Evolutionary conservation across 2,329 filamentous ascomycete species (phyloP).

Genomic region (Zasmidium cellare): DNA sequence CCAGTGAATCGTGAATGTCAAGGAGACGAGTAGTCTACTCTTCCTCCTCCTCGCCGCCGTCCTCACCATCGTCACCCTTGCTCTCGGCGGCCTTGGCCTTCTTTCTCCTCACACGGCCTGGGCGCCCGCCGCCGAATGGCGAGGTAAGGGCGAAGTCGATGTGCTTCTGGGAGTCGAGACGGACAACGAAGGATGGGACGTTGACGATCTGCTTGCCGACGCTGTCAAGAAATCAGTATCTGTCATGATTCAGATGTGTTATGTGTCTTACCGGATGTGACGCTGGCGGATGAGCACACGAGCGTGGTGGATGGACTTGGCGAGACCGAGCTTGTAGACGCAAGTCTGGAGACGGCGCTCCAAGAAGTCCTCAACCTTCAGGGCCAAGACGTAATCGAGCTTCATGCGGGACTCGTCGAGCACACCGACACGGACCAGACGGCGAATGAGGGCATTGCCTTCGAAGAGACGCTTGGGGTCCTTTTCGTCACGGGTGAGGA

Average conservation of each 20-base stretch:
- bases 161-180: slow-evolving; percentile 99
- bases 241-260: neutral
- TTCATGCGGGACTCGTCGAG: slow-evolving; percentile 99
- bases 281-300: slow-evolving; percentile 99
- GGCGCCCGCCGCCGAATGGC: slow-evolving; percentile 94
- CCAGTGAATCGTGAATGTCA: slow-evolving; percentile 22
- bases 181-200: slow-evolving; percentile 98
- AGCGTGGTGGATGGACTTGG: slow-evolving; percentile 99
- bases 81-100: slow-evolving; percentile 96
- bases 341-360: slow-evolving; percentile 99
- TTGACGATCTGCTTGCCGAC: slow-evolving; percentile 99
- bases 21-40: slow-evolving; percentile 30
- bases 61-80: slow-evolving; percentile 75
- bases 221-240: slow-evolving; percentile 45
- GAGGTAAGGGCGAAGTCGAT: slow-evolving; percentile 98
- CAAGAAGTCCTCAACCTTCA: slow-evolving; percentile 99
- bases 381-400: slow-evolving; percentile 99
- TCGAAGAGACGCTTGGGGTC: slow-evolving; percentile 99
- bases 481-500: slow-evolving; percentile 99
- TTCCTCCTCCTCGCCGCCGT: slow-evolving; percentile 72
- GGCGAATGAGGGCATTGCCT: slow-evolving; percentile 99
- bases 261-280: slow-evolving; percentile 73
- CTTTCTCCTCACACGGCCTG: slow-evolving; percentile 98
- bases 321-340: slow-evolving; percentile 99
- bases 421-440: slow-evolving; percentile 99